phyloP scores from a whole-genome alignment of 306 rosid genomes.

The Quercus rubra region DNA sequence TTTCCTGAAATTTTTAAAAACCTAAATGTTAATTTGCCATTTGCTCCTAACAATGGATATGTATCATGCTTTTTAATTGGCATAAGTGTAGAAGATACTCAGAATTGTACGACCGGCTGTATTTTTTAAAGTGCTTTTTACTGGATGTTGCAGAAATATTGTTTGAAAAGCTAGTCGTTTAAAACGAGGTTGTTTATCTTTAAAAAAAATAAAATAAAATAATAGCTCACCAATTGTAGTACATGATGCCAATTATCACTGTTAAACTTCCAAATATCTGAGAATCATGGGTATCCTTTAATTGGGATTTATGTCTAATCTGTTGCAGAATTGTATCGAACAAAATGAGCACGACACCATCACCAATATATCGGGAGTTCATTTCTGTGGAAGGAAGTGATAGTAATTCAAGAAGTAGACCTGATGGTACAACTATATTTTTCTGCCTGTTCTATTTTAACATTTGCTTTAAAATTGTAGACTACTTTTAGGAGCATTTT shows the following conservation, averaged over 20 bases:
- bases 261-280: neutral
- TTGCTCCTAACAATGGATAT: neutral
- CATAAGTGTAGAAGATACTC: neutral
- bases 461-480: neutral
- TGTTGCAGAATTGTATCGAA: conserved; percentile 27
- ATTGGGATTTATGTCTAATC: neutral
- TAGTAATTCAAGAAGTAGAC: conserved; percentile 40
- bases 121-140: neutral
- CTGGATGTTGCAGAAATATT: neutral
- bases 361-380: conserved; percentile 43
- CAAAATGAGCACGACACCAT: conserved; percentile 51
- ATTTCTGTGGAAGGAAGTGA: conserved; percentile 52
- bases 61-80: neutral
- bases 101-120: neutral
- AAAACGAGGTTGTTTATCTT: neutral
- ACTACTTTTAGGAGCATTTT: neutral
- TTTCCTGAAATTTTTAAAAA: neutral
- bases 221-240: neutral
- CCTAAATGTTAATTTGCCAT: neutral
- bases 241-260: neutral
- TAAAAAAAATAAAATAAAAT: neutral
- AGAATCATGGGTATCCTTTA: neutral
- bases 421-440: conserved; percentile 44
- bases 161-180: neutral
- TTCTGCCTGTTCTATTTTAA: neutral